These are phyloP conservation scores for Angophora floribunda DNA, from an alignment of 345 rosid genomes.

Conservation along the genomic window DNA sequence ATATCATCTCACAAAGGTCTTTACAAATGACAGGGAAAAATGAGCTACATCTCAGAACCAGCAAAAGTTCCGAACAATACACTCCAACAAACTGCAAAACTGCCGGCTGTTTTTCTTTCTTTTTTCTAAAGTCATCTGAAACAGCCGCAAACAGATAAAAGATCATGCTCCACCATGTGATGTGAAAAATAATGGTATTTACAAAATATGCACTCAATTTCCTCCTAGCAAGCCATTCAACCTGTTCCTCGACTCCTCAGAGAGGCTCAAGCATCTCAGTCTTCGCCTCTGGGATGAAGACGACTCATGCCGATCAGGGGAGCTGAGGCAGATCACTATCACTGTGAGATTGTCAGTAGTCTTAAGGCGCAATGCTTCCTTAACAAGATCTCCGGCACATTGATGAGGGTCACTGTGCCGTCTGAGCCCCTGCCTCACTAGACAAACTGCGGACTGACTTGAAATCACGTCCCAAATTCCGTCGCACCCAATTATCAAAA, in stretches of 20 bases:
- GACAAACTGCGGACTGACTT: constrained; percentile 67
- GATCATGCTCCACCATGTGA: not conserved
- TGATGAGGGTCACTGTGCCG: constrained; percentile 46
- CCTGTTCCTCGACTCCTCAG: constrained; percentile 45
- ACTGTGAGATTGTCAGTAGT: constrained; percentile 53
- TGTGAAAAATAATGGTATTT: not conserved
- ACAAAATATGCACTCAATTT: constrained; percentile 32
- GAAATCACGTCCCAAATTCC: constrained; percentile 87
- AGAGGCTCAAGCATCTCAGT: constrained; percentile 23
- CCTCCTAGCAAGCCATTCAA: constrained; percentile 46
- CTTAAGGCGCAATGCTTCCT: constrained; percentile 42
- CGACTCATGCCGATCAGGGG: constrained; percentile 11
- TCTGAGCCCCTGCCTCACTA: constrained; percentile 52
- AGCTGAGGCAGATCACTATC: constrained; percentile 35
- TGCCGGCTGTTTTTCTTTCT: constrained; percentile 22
- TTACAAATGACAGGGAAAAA: not conserved
- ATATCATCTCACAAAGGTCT: not conserved
- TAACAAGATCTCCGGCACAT: constrained; percentile 48
- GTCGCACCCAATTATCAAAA: constrained; percentile 78
- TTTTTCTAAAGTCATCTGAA: constrained; percentile 14
- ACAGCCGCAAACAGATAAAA: constrained; percentile 13
- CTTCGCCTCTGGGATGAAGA: constrained; percentile 30
- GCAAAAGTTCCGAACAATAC: not conserved
- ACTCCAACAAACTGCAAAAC: constrained; percentile 25
- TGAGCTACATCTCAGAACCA: not conserved